Conservation (phyloP, 345 rosid species). For the Brassica nigra region DNA sequence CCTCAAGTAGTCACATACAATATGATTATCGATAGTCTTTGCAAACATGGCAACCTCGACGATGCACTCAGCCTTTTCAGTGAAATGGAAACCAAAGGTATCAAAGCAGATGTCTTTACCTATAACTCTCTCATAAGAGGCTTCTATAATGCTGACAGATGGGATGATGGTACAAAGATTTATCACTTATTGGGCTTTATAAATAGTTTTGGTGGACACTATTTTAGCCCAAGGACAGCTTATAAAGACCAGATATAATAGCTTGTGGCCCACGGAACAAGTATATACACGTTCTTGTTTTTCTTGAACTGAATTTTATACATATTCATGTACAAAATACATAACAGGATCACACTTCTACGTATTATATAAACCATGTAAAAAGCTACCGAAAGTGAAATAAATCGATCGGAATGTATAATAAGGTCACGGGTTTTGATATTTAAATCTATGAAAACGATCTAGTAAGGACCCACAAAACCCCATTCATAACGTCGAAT, state of each 20-base stretch:
- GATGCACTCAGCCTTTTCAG: background rate
- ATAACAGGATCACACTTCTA: background rate
- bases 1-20: slow-evolving; percentile 19
- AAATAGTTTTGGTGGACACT: background rate
- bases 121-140: background rate
- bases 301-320: background rate
- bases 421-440: slow-evolving; percentile 34
- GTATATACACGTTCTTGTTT: background rate
- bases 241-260: background rate
- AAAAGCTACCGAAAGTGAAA: slow-evolving; percentile 18
- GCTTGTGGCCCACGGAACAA: slow-evolving; percentile 30
- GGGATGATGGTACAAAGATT: slow-evolving; percentile 8
- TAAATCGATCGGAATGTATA: slow-evolving; percentile 6
- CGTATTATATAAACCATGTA: background rate
- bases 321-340: background rate
- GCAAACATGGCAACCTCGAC: background rate
- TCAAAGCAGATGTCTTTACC: background rate
- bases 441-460: slow-evolving; percentile 11
- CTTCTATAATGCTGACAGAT: slow-evolving; percentile 5
- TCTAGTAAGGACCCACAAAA: slow-evolving; percentile 17
- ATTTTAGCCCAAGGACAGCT: background rate
- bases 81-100: background rate
- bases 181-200: background rate
- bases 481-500: slow-evolving; percentile 31
- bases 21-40: slow-evolving; percentile 23